Percentiles rank a stretch among this genome's conserved stretches.
These are phyloP conservation scores for Diutina mesorugosa DNA, from an alignment of 1,139 yeast species.

Conservation along the genomic window DNA sequence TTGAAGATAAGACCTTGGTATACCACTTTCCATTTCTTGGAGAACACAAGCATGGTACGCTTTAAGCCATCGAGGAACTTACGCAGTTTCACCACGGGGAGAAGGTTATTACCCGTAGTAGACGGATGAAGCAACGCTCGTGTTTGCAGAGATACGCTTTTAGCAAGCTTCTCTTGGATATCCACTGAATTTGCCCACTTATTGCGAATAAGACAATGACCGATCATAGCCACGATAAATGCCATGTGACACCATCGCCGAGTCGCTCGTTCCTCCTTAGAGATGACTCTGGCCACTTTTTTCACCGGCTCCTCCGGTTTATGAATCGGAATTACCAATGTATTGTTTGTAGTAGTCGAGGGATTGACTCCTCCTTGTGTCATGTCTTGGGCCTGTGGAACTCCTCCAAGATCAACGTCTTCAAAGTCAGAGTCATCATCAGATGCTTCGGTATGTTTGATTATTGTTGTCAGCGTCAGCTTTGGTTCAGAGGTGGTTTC, in stretches of 20 bases:
- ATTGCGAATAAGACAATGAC: constrained; percentile 58
- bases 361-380: neutral
- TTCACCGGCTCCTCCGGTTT: constrained; percentile 4
- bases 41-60: constrained; percentile 51
- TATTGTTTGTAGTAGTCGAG: neutral
- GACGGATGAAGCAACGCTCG: constrained; percentile 34
- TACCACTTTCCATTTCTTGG: constrained; percentile 39
- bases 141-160: constrained; percentile 33
- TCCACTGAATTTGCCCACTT: constrained; percentile 53
- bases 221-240: constrained; percentile 42
- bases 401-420: constrained; percentile 15
- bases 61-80: constrained; percentile 64
- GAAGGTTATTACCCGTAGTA: constrained; percentile 13
- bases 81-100: constrained; percentile 43
- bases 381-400: constrained; percentile 10
- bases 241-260: constrained; percentile 48
- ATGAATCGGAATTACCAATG: constrained; percentile 4
- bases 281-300: constrained; percentile 13
- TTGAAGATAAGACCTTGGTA: constrained; percentile 32
- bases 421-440: constrained; percentile 7
- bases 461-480: neutral
- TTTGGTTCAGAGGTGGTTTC: neutral
- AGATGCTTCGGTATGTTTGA: neutral
- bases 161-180: constrained; percentile 25
- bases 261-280: constrained; percentile 38